These are phyloP conservation scores for Coemansia sp. DNA, from an alignment of 371 early-diverging fungal species.

Conservation along the genomic window DNA sequence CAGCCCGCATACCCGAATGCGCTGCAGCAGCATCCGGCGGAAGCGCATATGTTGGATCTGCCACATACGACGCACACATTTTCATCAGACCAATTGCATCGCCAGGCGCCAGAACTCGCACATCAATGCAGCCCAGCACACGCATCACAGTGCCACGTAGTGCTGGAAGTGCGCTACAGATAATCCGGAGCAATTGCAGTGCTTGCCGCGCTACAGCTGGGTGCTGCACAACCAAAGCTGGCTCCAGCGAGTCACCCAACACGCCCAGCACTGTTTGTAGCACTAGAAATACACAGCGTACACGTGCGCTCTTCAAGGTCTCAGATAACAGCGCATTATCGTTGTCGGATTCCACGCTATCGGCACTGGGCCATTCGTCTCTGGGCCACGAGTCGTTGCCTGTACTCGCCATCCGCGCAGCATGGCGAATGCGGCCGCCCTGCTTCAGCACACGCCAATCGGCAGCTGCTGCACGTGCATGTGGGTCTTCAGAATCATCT, in stretches of 20 bases:
- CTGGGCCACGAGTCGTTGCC: conserved; percentile 1
- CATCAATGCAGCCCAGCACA: conserved; percentile 17
- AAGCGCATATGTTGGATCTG: neutral
- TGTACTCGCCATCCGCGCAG: neutral
- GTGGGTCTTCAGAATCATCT: conserved; percentile 13
- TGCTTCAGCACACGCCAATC: conserved; percentile 10
- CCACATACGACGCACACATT: conserved; percentile 26
- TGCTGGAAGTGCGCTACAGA: conserved; percentile 28
- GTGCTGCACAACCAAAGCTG: conserved; percentile 30
- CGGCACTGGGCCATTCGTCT: neutral
- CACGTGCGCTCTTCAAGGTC: conserved; percentile 10
- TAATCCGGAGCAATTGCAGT: conserved; percentile 34
- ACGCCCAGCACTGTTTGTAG: conserved; percentile 6
- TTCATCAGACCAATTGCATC: conserved; percentile 24
- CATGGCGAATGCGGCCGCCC: conserved; percentile 4
- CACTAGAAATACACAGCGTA: conserved; percentile 30
- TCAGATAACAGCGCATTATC: conserved; percentile 4
- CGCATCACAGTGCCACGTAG: conserved; percentile 32
- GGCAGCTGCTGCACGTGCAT: conserved; percentile 7
- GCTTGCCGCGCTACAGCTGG: conserved; percentile 19
- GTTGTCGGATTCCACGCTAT: neutral
- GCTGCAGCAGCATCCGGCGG: neutral
- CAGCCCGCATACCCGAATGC: conserved; percentile 3
- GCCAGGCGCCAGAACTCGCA: conserved; percentile 3
- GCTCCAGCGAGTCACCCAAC: conserved; percentile 34